Percentiles rank a stretch among this genome's conserved stretches.
Conservation (phyloP, 2,329 filamentous ascomycete species). For the Aureobasidium sp. region DNA sequence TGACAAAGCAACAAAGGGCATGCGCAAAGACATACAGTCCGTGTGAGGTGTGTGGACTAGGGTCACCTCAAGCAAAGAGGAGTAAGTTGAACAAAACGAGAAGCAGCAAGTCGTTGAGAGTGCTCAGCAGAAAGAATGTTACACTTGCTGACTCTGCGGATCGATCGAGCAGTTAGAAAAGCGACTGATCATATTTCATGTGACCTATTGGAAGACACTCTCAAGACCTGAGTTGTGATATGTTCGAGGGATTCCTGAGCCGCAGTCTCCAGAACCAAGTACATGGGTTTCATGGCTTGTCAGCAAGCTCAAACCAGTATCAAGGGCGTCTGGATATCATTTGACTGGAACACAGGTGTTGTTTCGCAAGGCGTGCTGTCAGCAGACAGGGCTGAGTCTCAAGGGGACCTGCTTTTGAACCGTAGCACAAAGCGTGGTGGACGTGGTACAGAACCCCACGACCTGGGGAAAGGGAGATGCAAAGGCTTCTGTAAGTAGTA, state of each 20-base stretch:
- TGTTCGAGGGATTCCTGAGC: not conserved
- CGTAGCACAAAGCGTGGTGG: not conserved
- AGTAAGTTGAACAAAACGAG: not conserved
- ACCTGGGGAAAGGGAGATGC: not conserved
- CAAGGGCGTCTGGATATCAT: not conserved
- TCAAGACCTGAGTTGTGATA: not conserved
- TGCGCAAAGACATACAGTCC: not conserved
- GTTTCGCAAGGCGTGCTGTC: not conserved
- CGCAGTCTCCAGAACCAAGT: not conserved
- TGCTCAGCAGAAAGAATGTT: not conserved
- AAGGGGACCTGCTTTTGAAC: slow-evolving; percentile 3
- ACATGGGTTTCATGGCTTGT: not conserved
- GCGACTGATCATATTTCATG: not conserved
- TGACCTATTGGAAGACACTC: not conserved
- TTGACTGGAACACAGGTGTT: not conserved
- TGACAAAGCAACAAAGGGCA: not conserved
- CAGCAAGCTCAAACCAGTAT: not conserved
- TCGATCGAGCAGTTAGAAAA: not conserved
- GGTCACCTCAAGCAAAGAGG: not conserved
- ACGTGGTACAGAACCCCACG: slow-evolving; percentile 4
- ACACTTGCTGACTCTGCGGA: not conserved
- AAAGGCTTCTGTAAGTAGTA: not conserved
- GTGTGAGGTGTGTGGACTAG: not conserved
- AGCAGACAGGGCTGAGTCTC: not conserved
- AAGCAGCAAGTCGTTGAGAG: slow-evolving; percentile 3